A percentile compares a stretch with the other conserved stretches of the same genome.
phyloP scores from a whole-genome alignment of 2,329 filamentous ascomycete genomes.

The Coleophoma eucalyptorum region DNA sequence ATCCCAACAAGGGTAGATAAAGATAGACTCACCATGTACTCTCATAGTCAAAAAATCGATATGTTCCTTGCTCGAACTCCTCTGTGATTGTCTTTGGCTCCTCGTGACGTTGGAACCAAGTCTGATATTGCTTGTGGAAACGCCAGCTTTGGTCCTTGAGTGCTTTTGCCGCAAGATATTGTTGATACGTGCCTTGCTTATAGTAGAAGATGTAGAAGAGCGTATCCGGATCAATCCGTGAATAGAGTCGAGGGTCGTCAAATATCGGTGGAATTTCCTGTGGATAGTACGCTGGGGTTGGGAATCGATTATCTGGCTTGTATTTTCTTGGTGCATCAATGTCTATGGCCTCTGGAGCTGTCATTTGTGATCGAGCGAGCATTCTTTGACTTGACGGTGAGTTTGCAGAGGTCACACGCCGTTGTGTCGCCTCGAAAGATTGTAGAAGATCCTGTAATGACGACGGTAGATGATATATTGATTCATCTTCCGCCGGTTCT shows the following conservation, averaged over 20 bases:
- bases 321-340: constrained; percentile 81
- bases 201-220: constrained; percentile 99
- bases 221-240: constrained; percentile 88
- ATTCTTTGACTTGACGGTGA: constrained; percentile 69
- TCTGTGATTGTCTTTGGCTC: constrained; percentile 98
- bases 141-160: constrained; percentile 98
- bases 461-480: constrained; percentile 87
- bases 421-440: constrained; percentile 81
- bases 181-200: constrained; percentile 91
- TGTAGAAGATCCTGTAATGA: constrained; percentile 87
- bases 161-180: constrained; percentile 94
- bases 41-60: constrained; percentile 99
- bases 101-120: constrained; percentile 98
- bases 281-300: constrained; percentile 80
- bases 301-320: constrained; percentile 76
- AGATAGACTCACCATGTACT: constrained; percentile 77
- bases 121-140: constrained; percentile 99
- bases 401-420: constrained; percentile 45
- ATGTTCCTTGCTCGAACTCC: constrained; percentile 97
- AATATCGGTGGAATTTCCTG: constrained; percentile 90
- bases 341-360: constrained; percentile 70
- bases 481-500: constrained; percentile 53
- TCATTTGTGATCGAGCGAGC: constrained; percentile 70
- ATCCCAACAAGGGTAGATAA: too few relatives aligned
- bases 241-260: constrained; percentile 84